These are phyloP conservation scores for Neonectria ditissima DNA, from an alignment of 2,329 filamentous ascomycete species.

Conservation along the genomic window DNA sequence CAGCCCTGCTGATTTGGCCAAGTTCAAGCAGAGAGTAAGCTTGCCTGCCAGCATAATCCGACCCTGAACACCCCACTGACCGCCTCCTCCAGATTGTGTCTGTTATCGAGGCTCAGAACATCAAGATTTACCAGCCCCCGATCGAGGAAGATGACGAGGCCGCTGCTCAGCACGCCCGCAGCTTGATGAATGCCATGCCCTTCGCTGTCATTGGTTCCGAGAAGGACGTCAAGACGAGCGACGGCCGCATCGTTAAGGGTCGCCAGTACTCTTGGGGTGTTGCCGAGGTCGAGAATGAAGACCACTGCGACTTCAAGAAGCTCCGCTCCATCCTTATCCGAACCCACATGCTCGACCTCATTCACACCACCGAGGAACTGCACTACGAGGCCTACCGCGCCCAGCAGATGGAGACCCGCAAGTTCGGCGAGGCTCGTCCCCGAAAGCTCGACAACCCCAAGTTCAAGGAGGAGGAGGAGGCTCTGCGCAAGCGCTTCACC, in stretches of 20 bases:
- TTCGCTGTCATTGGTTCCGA: conserved; percentile 99
- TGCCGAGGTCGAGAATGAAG: conserved; percentile 99
- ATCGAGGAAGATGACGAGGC: conserved; percentile 98
- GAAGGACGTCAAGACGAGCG: conserved; percentile 97
- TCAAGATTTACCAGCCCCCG: conserved; percentile 99
- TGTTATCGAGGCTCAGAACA: conserved; percentile 97
- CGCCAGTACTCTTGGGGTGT: conserved; percentile 99
- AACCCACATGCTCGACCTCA: conserved; percentile 99
- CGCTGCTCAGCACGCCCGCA: conserved; percentile 92
- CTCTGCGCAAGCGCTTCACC: conserved; percentile 97
- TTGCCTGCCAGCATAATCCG: background rate
- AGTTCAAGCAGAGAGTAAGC: conserved; percentile 93
- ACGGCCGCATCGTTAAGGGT: conserved; percentile 97
- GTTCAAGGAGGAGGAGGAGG: conserved; percentile 99
- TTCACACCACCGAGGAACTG: conserved; percentile 98
- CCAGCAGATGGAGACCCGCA: conserved; percentile 99
- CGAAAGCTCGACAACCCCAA: conserved; percentile 99
- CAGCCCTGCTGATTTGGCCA: conserved; percentile 89
- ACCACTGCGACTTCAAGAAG: conserved; percentile 99
- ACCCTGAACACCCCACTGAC: conserved; percentile 5
- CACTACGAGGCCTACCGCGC: conserved; percentile 99
- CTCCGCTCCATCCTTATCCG: conserved; percentile 98
- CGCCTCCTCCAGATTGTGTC: conserved; percentile 78
- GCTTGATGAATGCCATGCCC: conserved; percentile 95
- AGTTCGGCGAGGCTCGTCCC: conserved; percentile 97